Evolutionary conservation across 1,139 yeast genomes (phyloP).

Genomic region (Pichia sp.): DNA sequence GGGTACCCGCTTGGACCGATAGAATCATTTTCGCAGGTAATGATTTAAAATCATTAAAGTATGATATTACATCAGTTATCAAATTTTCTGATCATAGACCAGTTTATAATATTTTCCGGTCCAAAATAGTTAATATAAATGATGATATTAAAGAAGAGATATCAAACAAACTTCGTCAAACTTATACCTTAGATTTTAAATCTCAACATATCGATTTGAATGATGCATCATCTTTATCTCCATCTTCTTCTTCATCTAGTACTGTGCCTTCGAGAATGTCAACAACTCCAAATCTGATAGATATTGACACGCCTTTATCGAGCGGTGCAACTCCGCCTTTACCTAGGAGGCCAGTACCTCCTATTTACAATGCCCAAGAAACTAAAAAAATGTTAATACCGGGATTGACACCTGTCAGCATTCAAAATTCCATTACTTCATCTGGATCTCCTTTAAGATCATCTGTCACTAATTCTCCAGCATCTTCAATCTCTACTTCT

Average conservation of each 20-base stretch:
- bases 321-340: conserved; percentile 15
- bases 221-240: conserved; percentile 16
- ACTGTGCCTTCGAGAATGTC: conserved; percentile 8
- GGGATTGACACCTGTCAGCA: conserved; percentile 15
- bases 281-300: conserved; percentile 21
- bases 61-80: conserved; percentile 50
- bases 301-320: conserved; percentile 14
- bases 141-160: conserved; percentile 44
- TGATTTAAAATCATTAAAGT: conserved; percentile 48
- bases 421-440: conserved; percentile 13
- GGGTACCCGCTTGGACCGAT: conserved; percentile 98
- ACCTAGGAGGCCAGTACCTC: conserved; percentile 22
- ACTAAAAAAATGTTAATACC: conserved; percentile 20
- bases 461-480: background rate
- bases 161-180: conserved; percentile 44
- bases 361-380: conserved; percentile 20
- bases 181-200: conserved; percentile 32
- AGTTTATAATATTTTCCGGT: conserved; percentile 66
- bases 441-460: background rate
- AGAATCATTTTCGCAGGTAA: conserved; percentile 62
- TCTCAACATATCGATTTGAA: conserved; percentile 23
- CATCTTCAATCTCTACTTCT: conserved; percentile 11
- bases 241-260: conserved; percentile 14
- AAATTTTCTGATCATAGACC: conserved; percentile 85
- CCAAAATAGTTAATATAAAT: conserved; percentile 61